phyloP scores from a whole-genome alignment of 495 filamentous ascomycete species.

The Aspergillus biplanus region DNA sequence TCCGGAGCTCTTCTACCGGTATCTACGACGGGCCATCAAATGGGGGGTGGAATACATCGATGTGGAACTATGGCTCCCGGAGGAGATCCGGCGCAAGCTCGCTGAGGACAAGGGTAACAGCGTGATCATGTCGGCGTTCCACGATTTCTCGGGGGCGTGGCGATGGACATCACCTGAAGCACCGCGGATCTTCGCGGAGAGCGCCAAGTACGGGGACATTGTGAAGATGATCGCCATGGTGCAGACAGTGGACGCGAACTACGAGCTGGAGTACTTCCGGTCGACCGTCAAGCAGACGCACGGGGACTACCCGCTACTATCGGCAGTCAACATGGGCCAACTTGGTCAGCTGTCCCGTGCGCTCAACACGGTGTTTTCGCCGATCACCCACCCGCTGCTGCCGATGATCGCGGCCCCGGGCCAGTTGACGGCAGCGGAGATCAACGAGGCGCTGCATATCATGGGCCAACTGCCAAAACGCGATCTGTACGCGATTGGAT shows the following conservation, averaged over 20 bases:
- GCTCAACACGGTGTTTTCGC: conserved; percentile 81
- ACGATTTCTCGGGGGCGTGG: conserved; percentile 82
- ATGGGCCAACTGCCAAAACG: conserved; percentile 81
- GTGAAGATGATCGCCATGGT: conserved; percentile 89
- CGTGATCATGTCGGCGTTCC: conserved; percentile 83
- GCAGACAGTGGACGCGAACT: conserved; percentile 77
- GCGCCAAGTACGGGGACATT: conserved; percentile 75
- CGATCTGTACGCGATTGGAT: conserved; percentile 78
- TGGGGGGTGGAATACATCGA: conserved; percentile 90
- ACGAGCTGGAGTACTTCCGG: conserved; percentile 85
- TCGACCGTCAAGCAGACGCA: conserved; percentile 70
- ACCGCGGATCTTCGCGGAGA: conserved; percentile 67
- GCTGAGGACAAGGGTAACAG: conserved; percentile 72
- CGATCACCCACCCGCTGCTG: conserved; percentile 81
- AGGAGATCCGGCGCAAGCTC: conserved; percentile 68
- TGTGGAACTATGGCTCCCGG: conserved; percentile 83
- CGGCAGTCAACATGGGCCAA: conserved; percentile 85
- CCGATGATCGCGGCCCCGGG: conserved; percentile 85
- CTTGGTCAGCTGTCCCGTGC: conserved; percentile 79
- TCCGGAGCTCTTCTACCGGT: conserved; percentile 71
- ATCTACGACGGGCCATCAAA: conserved; percentile 76
- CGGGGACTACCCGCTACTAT: conserved; percentile 67
- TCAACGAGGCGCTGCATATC: conserved; percentile 74
- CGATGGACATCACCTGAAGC: conserved; percentile 77
- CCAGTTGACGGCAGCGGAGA: conserved; percentile 80